Percentiles rank a stretch among this genome's conserved stretches.
Conservation (phyloP, 177 flowering plant species). For the Vitis hybrid region DNA sequence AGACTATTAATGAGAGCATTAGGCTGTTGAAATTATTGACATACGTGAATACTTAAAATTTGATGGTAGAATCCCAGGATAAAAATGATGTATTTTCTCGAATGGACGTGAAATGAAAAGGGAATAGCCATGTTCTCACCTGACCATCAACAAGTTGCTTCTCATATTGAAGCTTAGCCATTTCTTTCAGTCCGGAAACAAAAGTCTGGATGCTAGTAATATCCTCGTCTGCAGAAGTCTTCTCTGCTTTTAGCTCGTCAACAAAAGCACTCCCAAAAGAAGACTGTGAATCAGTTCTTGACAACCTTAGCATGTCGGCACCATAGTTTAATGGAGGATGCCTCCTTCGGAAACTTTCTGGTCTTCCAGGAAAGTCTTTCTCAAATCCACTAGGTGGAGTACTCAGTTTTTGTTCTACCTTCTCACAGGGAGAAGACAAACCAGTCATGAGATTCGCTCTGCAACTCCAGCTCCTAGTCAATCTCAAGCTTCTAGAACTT, state of each 20-base stretch:
- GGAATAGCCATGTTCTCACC: constrained; percentile 35
- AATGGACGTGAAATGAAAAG: neutral
- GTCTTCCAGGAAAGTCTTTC: constrained; percentile 53
- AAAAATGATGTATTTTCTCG: neutral
- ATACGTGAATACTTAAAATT: neutral
- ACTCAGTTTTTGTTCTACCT: constrained; percentile 25
- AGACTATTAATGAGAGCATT: neutral
- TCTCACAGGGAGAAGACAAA: constrained; percentile 31
- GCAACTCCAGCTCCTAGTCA: constrained; percentile 45
- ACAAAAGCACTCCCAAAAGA: constrained; percentile 40
- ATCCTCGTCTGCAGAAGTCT: constrained; percentile 56
- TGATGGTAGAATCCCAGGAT: neutral
- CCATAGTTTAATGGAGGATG: constrained; percentile 32
- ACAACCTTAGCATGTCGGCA: constrained; percentile 21
- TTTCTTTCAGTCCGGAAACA: constrained; percentile 76
- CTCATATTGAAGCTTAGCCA: constrained; percentile 65
- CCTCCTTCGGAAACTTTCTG: constrained; percentile 32
- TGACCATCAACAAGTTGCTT: constrained; percentile 51
- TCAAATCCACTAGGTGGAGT: constrained; percentile 51
- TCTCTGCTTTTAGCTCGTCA: constrained; percentile 24
- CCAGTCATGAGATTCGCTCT: constrained; percentile 33
- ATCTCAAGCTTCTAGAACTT: constrained; percentile 27
- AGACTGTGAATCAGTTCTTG: constrained; percentile 52
- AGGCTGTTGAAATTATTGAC: neutral
- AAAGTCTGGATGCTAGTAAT: constrained; percentile 69